A percentile compares a stretch with the other conserved stretches of the same genome.
These are phyloP conservation scores for Monosporozyma solicola DNA, from an alignment of 805 yeast species.

Conservation along the genomic window DNA sequence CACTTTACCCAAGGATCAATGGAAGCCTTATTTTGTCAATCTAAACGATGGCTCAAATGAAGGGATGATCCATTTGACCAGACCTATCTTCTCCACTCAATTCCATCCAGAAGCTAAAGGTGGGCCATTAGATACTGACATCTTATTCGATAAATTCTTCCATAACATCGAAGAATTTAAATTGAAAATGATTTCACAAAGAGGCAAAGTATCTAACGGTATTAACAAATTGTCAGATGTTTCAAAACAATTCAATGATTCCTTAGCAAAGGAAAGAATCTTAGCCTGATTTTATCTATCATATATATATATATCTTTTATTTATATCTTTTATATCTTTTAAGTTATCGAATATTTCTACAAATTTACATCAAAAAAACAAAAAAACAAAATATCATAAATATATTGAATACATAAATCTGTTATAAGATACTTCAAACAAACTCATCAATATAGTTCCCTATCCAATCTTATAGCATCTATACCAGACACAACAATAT, in stretches of 20 bases:
- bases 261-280: conserved; percentile 28
- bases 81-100: conserved; percentile 93
- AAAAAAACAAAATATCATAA: neutral
- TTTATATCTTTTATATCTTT: neutral
- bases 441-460: too few species aligned
- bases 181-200: conserved; percentile 33
- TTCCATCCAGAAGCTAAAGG: conserved; percentile 99
- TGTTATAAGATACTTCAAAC: neutral
- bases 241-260: conserved; percentile 14
- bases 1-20: conserved; percentile 59
- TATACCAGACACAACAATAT: neutral
- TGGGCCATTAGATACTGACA: conserved; percentile 92
- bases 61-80: conserved; percentile 84
- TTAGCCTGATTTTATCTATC: conserved; percentile 6
- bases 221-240: conserved; percentile 5
- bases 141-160: conserved; percentile 84
- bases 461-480: too few species aligned
- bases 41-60: conserved; percentile 94
- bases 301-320: neutral
- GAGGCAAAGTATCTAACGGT: conserved; percentile 3
- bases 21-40: conserved; percentile 84
- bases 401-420: neutral
- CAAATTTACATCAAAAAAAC: neutral
- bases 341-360: neutral
- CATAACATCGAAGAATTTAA: conserved; percentile 53